Evolutionary conservation across 371 early-diverging fungal species (phyloP).

Genomic region (Cokeromyces recurvatus): DNA sequence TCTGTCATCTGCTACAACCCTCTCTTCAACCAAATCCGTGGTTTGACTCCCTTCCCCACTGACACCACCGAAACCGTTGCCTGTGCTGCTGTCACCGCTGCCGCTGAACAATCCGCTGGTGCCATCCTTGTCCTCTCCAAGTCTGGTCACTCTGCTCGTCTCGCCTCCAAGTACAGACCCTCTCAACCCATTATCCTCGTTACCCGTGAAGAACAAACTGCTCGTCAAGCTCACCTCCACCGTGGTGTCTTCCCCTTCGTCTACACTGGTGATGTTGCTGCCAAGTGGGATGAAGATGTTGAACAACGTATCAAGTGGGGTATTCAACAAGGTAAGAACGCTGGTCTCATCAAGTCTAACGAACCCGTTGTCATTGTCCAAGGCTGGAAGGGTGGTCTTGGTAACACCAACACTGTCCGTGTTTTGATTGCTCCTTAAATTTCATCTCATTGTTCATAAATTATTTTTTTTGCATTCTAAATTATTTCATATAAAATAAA

Average conservation of each 20-base stretch:
- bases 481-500: slow-evolving; percentile 3
- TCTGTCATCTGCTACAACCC: slow-evolving; percentile 69
- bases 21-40: slow-evolving; percentile 73
- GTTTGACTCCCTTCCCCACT: slow-evolving; percentile 69
- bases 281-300: slow-evolving; percentile 83
- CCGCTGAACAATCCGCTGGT: slow-evolving; percentile 80
- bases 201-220: slow-evolving; percentile 74
- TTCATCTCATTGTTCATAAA: neutral
- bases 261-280: slow-evolving; percentile 50
- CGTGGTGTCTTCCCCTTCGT: slow-evolving; percentile 88
- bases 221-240: slow-evolving; percentile 80
- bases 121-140: slow-evolving; percentile 84
- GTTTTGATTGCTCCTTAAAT: slow-evolving; percentile 48
- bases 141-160: slow-evolving; percentile 80
- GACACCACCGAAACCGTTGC: slow-evolving; percentile 88
- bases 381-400: slow-evolving; percentile 77
- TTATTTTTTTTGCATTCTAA: neutral
- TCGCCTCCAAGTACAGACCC: slow-evolving; percentile 91
- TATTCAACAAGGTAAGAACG: slow-evolving; percentile 61
- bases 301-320: slow-evolving; percentile 79
- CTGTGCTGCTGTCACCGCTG: slow-evolving; percentile 83
- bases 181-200: slow-evolving; percentile 85
- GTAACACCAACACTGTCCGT: slow-evolving; percentile 83
- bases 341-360: slow-evolving; percentile 58
- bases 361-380: slow-evolving; percentile 74